phyloP scores from a whole-genome alignment of 441 rosid genomes.

The Viola pubescens region DNA sequence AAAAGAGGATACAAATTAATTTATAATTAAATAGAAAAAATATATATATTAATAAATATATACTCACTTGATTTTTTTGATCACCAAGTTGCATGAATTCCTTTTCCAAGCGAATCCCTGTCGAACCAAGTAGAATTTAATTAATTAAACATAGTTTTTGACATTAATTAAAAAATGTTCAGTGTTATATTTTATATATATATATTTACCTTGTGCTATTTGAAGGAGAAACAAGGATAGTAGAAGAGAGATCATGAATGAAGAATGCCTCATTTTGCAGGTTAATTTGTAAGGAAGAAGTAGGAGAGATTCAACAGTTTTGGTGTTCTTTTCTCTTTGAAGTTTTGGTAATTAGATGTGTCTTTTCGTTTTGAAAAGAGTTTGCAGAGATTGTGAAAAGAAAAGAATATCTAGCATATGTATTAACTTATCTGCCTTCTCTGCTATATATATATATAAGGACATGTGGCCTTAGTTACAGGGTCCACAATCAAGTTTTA shows the following conservation, averaged over 20 bases:
- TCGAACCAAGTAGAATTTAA: not conserved
- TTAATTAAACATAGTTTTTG: too few species aligned
- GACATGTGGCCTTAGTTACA: too few species aligned
- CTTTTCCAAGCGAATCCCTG: conserved; percentile 39
- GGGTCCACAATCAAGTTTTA: not conserved
- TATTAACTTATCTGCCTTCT: too few species aligned
- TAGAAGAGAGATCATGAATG: conserved; percentile 23
- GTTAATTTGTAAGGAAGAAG: not conserved
- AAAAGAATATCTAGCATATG: too few species aligned
- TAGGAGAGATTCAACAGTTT: not conserved
- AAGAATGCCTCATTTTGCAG: conserved; percentile 28
- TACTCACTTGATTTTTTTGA: conserved; percentile 23
- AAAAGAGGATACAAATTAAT: too few species aligned
- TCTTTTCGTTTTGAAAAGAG: too few species aligned
- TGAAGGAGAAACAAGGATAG: conserved; percentile 23
- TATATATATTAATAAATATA: not conserved
- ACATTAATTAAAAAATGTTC: not conserved
- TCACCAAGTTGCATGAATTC: conserved; percentile 22
- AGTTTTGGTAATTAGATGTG: too few species aligned
- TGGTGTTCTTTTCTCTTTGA: not conserved
- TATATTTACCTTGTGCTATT: conserved; percentile 34
- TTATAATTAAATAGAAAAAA: too few species aligned
- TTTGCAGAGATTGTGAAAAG: too few species aligned
- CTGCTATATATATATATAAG: too few species aligned
- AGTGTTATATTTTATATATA: conserved; percentile 13